phyloP scores from a whole-genome alignment of 2,329 filamentous ascomycete species.

The Penicillium sp. region DNA sequence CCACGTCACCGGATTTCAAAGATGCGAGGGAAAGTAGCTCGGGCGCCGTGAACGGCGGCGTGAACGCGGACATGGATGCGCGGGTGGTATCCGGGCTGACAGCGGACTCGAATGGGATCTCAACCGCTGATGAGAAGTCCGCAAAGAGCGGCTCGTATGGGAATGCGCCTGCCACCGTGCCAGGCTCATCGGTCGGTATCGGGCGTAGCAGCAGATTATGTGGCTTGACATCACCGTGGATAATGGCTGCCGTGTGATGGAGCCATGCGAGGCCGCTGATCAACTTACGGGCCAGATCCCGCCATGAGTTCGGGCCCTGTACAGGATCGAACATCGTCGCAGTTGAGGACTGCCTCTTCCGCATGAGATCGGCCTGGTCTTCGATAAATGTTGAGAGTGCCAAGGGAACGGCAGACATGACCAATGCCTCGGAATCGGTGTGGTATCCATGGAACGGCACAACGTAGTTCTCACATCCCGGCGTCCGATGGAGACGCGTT shows the following conservation, averaged over 20 bases:
- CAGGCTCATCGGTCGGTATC: conserved; percentile 11
- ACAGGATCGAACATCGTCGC: conserved; percentile 48
- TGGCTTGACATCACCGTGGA: conserved; percentile 51
- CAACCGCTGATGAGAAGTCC: conserved; percentile 46
- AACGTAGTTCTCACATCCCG: conserved; percentile 36
- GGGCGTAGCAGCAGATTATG: conserved; percentile 44
- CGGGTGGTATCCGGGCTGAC: conserved; percentile 11
- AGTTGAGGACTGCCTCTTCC: conserved; percentile 35
- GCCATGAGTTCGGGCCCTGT: conserved; percentile 41
- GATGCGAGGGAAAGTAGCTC: conserved; percentile 42
- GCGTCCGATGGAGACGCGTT: conserved; percentile 36
- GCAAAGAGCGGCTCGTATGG: conserved; percentile 43
- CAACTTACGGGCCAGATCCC: conserved; percentile 40
- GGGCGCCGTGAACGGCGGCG: conserved; percentile 47
- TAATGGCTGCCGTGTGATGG: conserved; percentile 39
- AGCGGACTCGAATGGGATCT: conserved; percentile 13
- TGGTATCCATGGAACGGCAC: conserved; percentile 49
- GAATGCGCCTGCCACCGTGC: conserved; percentile 23
- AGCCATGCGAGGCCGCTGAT: conserved; percentile 46
- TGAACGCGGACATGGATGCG: conserved; percentile 40
- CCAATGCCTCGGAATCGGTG: conserved; percentile 37
- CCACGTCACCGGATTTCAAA: conserved; percentile 33
- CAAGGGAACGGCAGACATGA: conserved; percentile 47
- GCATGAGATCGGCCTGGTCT: conserved; percentile 30
- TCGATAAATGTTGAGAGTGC: conserved; percentile 44